phyloP scores from a whole-genome alignment of 257 asterid species.

The Nicotiana obtusifolia region DNA sequence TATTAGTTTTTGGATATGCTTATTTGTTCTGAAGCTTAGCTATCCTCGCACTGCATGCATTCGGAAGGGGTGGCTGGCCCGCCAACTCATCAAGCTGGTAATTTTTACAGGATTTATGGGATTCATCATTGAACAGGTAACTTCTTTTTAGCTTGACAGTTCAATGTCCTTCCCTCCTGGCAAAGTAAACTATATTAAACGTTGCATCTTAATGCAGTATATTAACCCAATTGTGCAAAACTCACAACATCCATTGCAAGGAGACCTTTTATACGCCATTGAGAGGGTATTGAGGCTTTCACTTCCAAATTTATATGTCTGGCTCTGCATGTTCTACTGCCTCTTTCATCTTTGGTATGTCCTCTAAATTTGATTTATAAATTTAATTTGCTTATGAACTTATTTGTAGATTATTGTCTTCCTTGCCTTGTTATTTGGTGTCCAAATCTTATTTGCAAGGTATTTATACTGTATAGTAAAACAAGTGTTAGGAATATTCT shows the following conservation, averaged over 20 bases:
- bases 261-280: conserved; percentile 67
- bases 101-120: conserved; percentile 92
- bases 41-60: conserved; percentile 82
- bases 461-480: neutral
- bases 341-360: conserved; percentile 93
- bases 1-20: neutral
- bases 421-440: neutral
- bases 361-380: conserved; percentile 17
- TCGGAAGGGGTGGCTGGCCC: conserved; percentile 94
- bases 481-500: neutral
- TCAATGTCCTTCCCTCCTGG: neutral
- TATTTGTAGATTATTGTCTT: neutral
- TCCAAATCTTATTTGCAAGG: neutral
- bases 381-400: neutral
- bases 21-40: conserved; percentile 56
- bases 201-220: conserved; percentile 57
- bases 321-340: conserved; percentile 99
- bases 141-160: conserved; percentile 12
- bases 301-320: conserved; percentile 88
- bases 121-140: conserved; percentile 89
- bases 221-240: conserved; percentile 88
- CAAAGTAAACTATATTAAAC: conserved; percentile 1
- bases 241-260: conserved; percentile 95
- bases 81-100: conserved; percentile 77
- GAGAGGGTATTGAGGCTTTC: conserved; percentile 99